These are phyloP conservation scores for Calonectria honghensis DNA, from an alignment of 2,329 filamentous ascomycete species.

Conservation along the genomic window DNA sequence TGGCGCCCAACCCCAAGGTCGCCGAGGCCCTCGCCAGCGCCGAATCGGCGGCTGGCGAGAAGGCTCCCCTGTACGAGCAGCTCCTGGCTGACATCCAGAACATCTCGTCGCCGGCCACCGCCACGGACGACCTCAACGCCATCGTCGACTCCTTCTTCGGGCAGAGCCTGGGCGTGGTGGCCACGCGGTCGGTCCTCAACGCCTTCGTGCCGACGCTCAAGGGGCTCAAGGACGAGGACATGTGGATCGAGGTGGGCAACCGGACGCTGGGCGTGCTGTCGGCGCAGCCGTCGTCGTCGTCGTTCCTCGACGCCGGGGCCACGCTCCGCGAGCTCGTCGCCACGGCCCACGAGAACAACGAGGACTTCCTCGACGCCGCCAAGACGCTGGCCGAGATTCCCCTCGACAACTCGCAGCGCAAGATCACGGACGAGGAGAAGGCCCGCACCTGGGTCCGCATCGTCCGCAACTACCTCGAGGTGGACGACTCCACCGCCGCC, in stretches of 20 bases:
- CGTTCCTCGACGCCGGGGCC: conserved; percentile 89
- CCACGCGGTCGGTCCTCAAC: conserved; percentile 81
- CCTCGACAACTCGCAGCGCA: conserved; percentile 90
- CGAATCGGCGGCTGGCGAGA: conserved; percentile 62
- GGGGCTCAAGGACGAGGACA: conserved; percentile 75
- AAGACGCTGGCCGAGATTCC: conserved; percentile 87
- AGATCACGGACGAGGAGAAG: conserved; percentile 87
- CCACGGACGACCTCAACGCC: conserved; percentile 76
- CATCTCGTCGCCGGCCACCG: conserved; percentile 63
- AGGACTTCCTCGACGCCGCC: conserved; percentile 88
- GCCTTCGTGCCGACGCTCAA: conserved; percentile 79
- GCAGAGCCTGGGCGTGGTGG: conserved; percentile 84
- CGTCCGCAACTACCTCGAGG: conserved; percentile 94
- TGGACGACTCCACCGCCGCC: conserved; percentile 90
- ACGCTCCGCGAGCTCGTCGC: conserved; percentile 87
- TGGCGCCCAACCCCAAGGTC: conserved; percentile 65
- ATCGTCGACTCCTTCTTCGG: conserved; percentile 81
- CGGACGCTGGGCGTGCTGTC: conserved; percentile 81
- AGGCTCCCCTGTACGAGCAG: conserved; percentile 66
- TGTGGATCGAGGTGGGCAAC: conserved; percentile 85
- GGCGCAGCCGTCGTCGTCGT: conserved; percentile 78
- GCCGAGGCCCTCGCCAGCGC: conserved; percentile 65
- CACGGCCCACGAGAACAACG: conserved; percentile 86
- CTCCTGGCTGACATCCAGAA: conserved; percentile 66
- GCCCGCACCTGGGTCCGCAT: conserved; percentile 94